Base-by-base conservation (phyloP, 176 grass and related monocot genomes). In the Dactylis glomerata region DNA sequence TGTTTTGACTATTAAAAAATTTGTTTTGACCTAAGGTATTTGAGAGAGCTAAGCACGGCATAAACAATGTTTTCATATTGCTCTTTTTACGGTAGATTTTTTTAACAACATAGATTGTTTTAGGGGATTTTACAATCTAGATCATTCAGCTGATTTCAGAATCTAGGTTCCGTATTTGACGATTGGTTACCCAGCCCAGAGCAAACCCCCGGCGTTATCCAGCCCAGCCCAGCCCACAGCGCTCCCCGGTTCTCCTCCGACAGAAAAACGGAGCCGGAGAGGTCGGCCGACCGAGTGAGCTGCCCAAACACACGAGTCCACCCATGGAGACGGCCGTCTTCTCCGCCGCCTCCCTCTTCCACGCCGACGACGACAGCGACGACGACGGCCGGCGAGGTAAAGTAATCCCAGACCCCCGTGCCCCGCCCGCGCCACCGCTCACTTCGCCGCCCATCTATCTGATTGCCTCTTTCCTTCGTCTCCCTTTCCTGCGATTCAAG, bases 331-430 rank as follows among this genome's bases (percentile, higher is more conserved):
- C 85, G 31, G 87, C 91, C 12, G 12, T 89, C 84, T 89, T 92
- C 84, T 92, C 91, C 71, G 81, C 87, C 30, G 77, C 84, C 45
- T 64, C 81, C 51, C 91, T 89, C 87, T 92, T 92, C 81, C 68
- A 57, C 76, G 68, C 70, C 50, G 83, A 65, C 52, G 91, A 87
- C 71, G 71, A 74, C 71, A 74, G 71, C 61, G 51, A 42, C 61
- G 84, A 58, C 42, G 81, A 73, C 54, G 52, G 20, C 63, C 34
- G 59, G 4, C 24, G 70, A 73, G 70, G 70, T 73, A 73, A 70
- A 88, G 76, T 89, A 66, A 20, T 0, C 20, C 33, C 38, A 70
- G 10, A 26, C 14, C 63, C 45, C n/a, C 68, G 1, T 23, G 1
- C 23, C 20, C 3, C 52, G 44, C n/a, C 9, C 19, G 16, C 19